Percentiles rank a stretch among this genome's conserved stretches.
These are phyloP conservation scores for Podospora sp. DNA, from an alignment of 495 filamentous ascomycete species.

Conservation along the genomic window DNA sequence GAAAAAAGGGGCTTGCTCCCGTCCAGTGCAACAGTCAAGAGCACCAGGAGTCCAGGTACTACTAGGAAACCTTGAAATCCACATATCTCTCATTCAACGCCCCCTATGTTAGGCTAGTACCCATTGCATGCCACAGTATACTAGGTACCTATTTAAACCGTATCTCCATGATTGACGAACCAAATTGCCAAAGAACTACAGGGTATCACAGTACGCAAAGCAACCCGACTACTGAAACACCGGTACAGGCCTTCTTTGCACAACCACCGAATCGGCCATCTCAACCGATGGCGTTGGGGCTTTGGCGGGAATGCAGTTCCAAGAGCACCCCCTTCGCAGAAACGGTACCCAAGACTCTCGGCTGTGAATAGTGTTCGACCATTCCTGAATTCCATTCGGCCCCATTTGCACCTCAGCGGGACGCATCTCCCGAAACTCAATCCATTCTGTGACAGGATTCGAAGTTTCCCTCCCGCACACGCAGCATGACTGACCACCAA, in stretches of 20 bases:
- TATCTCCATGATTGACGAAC: background rate
- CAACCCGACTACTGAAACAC: background rate
- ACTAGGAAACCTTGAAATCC: background rate
- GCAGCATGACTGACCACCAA: constrained; percentile 30
- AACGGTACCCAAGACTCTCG: constrained; percentile 59
- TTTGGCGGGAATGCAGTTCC: constrained; percentile 57
- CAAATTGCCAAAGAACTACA: background rate
- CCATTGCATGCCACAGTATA: background rate
- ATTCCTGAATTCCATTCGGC: background rate
- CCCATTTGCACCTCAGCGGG: background rate
- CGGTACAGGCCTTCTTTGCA: background rate
- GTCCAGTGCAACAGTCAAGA: background rate
- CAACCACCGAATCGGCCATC: background rate
- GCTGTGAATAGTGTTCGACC: background rate
- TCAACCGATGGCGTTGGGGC: background rate
- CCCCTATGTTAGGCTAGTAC: background rate
- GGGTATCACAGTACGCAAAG: background rate
- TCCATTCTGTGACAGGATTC: constrained; percentile 33
- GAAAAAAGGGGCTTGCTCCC: background rate
- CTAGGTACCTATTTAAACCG: background rate
- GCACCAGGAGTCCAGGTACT: background rate
- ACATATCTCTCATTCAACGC: background rate
- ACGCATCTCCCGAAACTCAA: constrained; percentile 33
- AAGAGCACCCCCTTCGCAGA: constrained; percentile 65
- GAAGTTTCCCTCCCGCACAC: constrained; percentile 31